A percentile compares a stretch with the other conserved stretches of the same genome.
These are phyloP conservation scores for Usnea hakonensis DNA, from an alignment of 495 filamentous ascomycete species.

Conservation along the genomic window DNA sequence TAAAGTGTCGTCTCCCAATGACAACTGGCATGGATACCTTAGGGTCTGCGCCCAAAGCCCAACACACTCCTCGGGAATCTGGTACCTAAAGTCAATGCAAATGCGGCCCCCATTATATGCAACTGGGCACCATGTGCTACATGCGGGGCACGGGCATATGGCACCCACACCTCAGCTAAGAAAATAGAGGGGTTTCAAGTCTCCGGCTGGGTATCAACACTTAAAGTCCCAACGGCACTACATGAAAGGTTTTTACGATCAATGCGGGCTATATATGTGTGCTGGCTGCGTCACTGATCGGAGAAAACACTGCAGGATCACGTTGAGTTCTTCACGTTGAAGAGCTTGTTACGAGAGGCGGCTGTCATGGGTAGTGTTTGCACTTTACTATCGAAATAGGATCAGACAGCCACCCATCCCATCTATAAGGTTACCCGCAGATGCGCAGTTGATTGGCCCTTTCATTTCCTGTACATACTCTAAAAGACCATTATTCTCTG, in stretches of 20 bases:
- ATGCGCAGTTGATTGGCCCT: slow-evolving; percentile 10
- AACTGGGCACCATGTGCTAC: not conserved
- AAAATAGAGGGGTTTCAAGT: slow-evolving; percentile 1
- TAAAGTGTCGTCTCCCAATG: slow-evolving; percentile 15
- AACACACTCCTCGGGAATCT: not conserved
- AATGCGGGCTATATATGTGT: slow-evolving; percentile 4
- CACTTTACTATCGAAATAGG: not conserved
- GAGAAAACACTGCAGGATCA: not conserved
- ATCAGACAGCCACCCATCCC: slow-evolving; percentile 5
- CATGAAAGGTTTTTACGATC: not conserved
- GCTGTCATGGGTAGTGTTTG: slow-evolving; percentile 10
- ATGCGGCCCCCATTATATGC: not conserved
- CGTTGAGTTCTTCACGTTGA: not conserved
- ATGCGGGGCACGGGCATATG: slow-evolving; percentile 6
- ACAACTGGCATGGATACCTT: slow-evolving; percentile 10
- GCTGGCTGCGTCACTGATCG: not conserved
- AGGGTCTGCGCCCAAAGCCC: not conserved
- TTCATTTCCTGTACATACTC: not conserved
- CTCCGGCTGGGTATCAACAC: slow-evolving; percentile 15
- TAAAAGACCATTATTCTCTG: not conserved
- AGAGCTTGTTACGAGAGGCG: not conserved
- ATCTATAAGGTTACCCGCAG: slow-evolving; percentile 12
- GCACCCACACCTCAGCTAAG: slow-evolving; percentile 8
- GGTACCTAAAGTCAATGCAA: not conserved
- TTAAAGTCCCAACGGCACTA: slow-evolving; percentile 4